Evolutionary conservation across 1,139 yeast genomes (phyloP).

Genomic region (Taphrina confusa): DNA sequence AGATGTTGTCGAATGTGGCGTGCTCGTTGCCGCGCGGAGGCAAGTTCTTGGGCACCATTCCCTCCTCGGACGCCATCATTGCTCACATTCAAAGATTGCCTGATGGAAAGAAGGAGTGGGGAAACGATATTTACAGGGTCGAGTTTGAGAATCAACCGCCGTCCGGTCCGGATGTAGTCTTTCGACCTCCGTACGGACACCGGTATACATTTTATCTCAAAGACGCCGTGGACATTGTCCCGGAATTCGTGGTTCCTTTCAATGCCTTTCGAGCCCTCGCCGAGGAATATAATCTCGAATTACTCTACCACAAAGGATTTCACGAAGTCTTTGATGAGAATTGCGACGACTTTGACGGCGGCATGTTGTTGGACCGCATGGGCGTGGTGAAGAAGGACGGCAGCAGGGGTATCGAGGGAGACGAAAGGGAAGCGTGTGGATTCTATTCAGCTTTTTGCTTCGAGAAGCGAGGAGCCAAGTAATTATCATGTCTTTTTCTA

Average conservation of each 20-base stretch:
- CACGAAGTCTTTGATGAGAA: conserved; percentile 80
- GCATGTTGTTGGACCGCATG: conserved; percentile 61
- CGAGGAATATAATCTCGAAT: conserved; percentile 74
- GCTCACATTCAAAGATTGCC: conserved; percentile 58
- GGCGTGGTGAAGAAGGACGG: conserved; percentile 60
- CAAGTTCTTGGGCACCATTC: conserved; percentile 86
- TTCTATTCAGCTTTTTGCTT: conserved; percentile 81
- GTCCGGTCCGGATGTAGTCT: conserved; percentile 64
- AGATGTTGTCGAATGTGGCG: conserved; percentile 71
- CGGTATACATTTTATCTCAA: conserved; percentile 75
- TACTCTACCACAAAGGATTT: conserved; percentile 74
- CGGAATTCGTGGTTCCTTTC: conserved; percentile 96
- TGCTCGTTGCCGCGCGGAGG: conserved; percentile 80
- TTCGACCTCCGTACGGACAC: conserved; percentile 79
- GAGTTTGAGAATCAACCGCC: conserved; percentile 71
- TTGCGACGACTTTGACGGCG: conserved; percentile 58
- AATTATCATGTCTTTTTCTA: neutral
- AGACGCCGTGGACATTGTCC: conserved; percentile 95
- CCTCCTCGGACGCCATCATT: conserved; percentile 81
- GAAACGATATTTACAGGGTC: conserved; percentile 78
- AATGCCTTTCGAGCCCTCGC: conserved; percentile 67
- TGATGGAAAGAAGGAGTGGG: conserved; percentile 61
- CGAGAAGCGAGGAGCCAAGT: conserved; percentile 50
- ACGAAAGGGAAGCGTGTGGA: conserved; percentile 86
- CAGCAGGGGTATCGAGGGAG: conserved; percentile 81